A percentile compares a stretch with the other conserved stretches of the same genome.
Evolutionary conservation across 108 stramenopile species (phyloP).

Genomic region (Cyclotella kingstonii): DNA sequence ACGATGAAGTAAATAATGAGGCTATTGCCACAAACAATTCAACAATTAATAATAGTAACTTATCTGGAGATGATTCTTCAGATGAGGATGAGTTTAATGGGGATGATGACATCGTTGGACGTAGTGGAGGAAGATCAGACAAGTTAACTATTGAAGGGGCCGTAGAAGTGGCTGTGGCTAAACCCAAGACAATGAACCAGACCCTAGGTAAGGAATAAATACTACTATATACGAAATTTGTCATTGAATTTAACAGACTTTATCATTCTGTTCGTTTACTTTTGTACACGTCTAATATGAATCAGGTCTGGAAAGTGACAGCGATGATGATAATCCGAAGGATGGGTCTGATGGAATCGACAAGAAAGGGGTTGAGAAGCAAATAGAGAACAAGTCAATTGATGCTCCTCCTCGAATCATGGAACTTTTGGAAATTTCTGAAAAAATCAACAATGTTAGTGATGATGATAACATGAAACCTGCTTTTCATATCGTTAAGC

Average conservation of each 20-base stretch:
- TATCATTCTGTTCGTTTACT: too few relatives aligned
- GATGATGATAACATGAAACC: too few relatives aligned
- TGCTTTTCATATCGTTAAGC: constrained; percentile 62
- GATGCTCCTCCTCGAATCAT: constrained; percentile 37
- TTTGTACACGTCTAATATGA: too few relatives aligned
- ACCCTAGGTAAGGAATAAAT: constrained; percentile 25
- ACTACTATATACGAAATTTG: too few relatives aligned
- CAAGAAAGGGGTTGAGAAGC: background rate
- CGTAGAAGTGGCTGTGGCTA: background rate
- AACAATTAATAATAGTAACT: background rate
- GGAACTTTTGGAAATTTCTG: constrained; percentile 36
- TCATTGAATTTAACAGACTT: too few relatives aligned
- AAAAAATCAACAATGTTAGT: background rate
- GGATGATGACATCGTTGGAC: constrained; percentile 30
- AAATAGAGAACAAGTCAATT: constrained; percentile 5
- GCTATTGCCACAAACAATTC: background rate
- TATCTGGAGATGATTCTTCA: constrained; percentile 35
- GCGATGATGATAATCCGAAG: constrained; percentile 26
- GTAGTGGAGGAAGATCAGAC: background rate
- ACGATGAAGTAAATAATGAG: too few relatives aligned
- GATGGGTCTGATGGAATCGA: background rate
- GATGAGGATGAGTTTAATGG: constrained; percentile 42
- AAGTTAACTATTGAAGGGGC: background rate
- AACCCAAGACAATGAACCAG: constrained; percentile 32
- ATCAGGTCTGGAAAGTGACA: constrained; percentile 37